These are phyloP conservation scores for Fusarium sp. DNA, from an alignment of 2,329 filamentous ascomycete genomes.

Conservation along the genomic window DNA sequence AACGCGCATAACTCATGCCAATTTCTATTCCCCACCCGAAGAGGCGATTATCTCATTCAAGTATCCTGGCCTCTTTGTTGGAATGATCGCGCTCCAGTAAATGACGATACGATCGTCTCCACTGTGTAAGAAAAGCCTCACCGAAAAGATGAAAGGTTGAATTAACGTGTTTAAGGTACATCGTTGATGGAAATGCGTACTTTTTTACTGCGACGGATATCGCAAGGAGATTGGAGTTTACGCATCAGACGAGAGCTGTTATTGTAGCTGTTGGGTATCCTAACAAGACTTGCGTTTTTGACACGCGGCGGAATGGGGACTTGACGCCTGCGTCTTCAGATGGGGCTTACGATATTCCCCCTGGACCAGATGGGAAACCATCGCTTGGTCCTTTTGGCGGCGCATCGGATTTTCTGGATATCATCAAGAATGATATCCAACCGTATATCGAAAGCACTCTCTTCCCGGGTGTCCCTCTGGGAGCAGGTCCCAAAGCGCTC, in stretches of 20 bases:
- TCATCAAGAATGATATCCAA: conserved; percentile 52
- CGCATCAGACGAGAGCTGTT: conserved; percentile 38
- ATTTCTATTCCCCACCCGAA: conserved; percentile 14
- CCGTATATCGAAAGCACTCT: conserved; percentile 41
- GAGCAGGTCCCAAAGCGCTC: conserved; percentile 52
- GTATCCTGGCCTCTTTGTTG: conserved; percentile 44
- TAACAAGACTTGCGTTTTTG: conserved; percentile 39
- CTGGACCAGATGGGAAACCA: conserved; percentile 34
- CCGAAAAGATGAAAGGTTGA: fast-evolving
- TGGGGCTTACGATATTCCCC: conserved; percentile 29
- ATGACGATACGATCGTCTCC: conserved; percentile 26
- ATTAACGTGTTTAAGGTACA: conserved; percentile 38
- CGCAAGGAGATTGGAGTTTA: conserved; percentile 38
- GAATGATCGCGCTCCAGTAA: conserved; percentile 32
- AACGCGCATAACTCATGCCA: conserved; percentile 35
- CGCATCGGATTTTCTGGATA: conserved; percentile 55
- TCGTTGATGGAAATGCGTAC: conserved; percentile 49
- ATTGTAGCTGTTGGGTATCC: conserved; percentile 49
- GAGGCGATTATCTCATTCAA: conserved; percentile 43
- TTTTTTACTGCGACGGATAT: conserved; percentile 48
- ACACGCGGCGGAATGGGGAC: conserved; percentile 42
- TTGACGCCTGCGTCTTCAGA: conserved; percentile 42
- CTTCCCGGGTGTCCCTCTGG: conserved; percentile 41
- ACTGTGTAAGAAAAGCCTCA: conserved; percentile 41
- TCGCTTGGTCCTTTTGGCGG: conserved; percentile 47